These are phyloP conservation scores for Alternaria incomplexa DNA, from an alignment of 2,329 filamentous ascomycete genomes.

Conservation along the genomic window DNA sequence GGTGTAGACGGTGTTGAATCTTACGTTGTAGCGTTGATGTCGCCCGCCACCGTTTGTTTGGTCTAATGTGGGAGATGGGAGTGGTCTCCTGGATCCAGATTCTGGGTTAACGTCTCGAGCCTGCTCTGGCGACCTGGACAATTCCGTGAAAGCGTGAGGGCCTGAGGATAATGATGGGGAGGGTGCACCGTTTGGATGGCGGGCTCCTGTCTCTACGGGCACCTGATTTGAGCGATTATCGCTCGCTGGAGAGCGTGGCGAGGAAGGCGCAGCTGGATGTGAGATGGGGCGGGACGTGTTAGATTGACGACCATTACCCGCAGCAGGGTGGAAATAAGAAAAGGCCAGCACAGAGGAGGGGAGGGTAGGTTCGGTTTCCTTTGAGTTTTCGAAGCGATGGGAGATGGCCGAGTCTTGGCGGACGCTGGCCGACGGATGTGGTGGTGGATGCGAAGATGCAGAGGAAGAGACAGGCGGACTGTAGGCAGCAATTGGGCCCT, in stretches of 20 bases:
- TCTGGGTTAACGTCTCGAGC: conserved; percentile 11
- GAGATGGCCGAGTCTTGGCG: conserved; percentile 30
- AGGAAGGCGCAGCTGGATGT: conserved; percentile 9
- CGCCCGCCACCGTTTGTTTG: conserved; percentile 18
- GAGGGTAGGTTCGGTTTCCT: conserved; percentile 17
- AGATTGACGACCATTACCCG: conserved; percentile 14
- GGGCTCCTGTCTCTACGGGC: conserved; percentile 6
- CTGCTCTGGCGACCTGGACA: conserved; percentile 20
- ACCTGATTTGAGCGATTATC: conserved; percentile 7
- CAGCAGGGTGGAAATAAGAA: conserved; percentile 15
- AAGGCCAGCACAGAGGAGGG: conserved; percentile 15
- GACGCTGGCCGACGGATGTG: conserved; percentile 1
- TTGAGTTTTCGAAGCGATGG: conserved; percentile 22
- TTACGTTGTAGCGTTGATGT: conserved; percentile 35
- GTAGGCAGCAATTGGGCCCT: conserved; percentile 8
- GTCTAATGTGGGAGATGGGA: conserved; percentile 12
- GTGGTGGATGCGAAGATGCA: conserved; percentile 10
- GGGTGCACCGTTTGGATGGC: conserved; percentile 4
- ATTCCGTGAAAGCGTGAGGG: background rate
- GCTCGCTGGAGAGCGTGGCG: conserved; percentile 10
- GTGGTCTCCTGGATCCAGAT: conserved; percentile 6
- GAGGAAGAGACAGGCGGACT: conserved; percentile 14
- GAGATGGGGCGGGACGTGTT: conserved; percentile 11
- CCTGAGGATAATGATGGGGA: conserved; percentile 9
- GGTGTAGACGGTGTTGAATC: conserved; percentile 28